phyloP scores from a whole-genome alignment of 495 filamentous ascomycete species.

The Sphaerosporella brunnea region DNA sequence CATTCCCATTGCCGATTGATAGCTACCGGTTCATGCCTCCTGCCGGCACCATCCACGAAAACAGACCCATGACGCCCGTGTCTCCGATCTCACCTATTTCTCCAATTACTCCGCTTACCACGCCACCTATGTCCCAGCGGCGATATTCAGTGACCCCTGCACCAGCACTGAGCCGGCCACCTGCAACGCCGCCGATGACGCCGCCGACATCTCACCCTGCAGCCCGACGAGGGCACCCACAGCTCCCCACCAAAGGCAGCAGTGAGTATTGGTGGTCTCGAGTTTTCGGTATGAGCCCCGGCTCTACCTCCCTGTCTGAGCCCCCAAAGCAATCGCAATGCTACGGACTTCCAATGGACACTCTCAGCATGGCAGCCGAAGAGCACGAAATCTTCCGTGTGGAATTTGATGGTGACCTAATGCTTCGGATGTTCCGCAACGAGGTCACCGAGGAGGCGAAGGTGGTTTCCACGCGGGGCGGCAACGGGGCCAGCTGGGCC shows the following conservation, averaged over 20 bases:
- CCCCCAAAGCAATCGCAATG: conserved; percentile 18
- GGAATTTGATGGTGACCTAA: conserved; percentile 34
- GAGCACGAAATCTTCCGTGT: conserved; percentile 26
- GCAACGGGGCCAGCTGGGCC: conserved; percentile 31
- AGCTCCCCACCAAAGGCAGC: conserved; percentile 10
- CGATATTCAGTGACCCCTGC: conserved; percentile 1
- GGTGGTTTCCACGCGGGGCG: conserved; percentile 38
- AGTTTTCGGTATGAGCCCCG: conserved; percentile 18
- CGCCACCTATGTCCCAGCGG: background rate
- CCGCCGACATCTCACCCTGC: background rate
- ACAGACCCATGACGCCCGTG: conserved; percentile 18
- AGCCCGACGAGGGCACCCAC: background rate
- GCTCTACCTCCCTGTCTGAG: conserved; percentile 15
- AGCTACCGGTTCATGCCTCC: background rate
- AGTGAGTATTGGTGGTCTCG: conserved; percentile 20
- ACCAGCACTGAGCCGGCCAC: background rate
- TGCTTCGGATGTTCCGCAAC: conserved; percentile 39
- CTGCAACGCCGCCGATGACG: background rate
- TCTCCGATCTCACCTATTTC: conserved; percentile 18
- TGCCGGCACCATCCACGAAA: conserved; percentile 7
- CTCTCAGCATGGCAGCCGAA: conserved; percentile 21
- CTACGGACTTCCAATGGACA: conserved; percentile 22
- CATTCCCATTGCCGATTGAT: background rate
- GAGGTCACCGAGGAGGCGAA: conserved; percentile 37
- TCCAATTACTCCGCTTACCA: conserved; percentile 5